Evolutionary conservation across 2,329 filamentous ascomycete species (phyloP), one percentile per base, ranked within the genome.

Genomic region (Penicillium sp.): DNA sequence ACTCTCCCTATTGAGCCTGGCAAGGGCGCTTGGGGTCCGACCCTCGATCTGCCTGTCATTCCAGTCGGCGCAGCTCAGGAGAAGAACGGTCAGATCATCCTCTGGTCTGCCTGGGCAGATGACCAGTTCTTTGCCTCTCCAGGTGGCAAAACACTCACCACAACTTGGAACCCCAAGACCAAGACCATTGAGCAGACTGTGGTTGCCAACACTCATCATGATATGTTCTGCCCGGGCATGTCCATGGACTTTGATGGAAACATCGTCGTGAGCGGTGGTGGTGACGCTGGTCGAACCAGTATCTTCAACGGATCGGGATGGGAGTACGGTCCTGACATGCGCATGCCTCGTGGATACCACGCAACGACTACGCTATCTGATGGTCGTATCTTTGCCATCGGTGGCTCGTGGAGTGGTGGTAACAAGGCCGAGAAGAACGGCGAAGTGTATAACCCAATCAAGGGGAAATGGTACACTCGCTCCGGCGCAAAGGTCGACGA

Each of bases 351-450:
- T 19, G 81, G 82, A 10, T 84, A 86, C 58, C 83, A 86, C 51
- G 70, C 82, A 0, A 77, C 79, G 0, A 73, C 78, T 0, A 83
- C 79, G 0, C 63, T 78, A 1, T 82, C 82, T 0, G 77, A 84
- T 57, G 84, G 84, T 9, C 72, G 77, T 0, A 77, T 85, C 33
- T 86, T 86, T 68, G 79, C 76, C n/a, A 85, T 86, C 43, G 84
- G 84, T 22, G 84, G 84, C 3, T 83, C 80, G 0, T 84, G 77
- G 76, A 81, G 76, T 16, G 84, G 84, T 29, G 78, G 73, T 0
- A 55, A 63, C 4, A 75, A 79, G 31, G 22, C 24, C 0, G 76
- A 75, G 43, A 86, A 86, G 74, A 79, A 84, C 57, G 84, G 82
- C 46, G 84, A 87, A 63, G 69, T 84, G n/a, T 85, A 79, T 66